Evolutionary conservation across 306 rosid genomes (phyloP).

Genomic region (Prunus campanulata): DNA sequence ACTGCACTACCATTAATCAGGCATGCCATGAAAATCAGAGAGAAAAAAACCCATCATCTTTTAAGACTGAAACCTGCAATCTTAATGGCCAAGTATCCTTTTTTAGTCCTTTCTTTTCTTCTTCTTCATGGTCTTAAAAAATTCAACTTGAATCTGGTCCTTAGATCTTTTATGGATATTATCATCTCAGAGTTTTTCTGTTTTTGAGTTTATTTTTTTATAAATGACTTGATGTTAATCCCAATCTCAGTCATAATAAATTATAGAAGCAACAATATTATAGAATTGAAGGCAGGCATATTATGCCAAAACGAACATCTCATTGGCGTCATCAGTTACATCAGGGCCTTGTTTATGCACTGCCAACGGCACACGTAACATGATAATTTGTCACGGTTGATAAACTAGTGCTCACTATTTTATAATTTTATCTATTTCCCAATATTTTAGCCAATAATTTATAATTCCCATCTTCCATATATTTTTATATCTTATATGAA

Average conservation of each 20-base stretch:
- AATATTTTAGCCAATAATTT: not conserved
- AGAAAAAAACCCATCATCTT: not conserved
- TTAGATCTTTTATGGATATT: constrained; percentile 18
- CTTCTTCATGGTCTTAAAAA: not conserved
- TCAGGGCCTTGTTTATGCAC: not conserved
- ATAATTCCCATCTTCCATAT: not conserved
- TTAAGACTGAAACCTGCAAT: constrained; percentile 1
- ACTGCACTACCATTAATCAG: constrained; percentile 17
- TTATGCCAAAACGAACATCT: not conserved
- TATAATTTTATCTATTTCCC: not conserved
- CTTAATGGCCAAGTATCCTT: constrained; percentile 10
- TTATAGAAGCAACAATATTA: not conserved
- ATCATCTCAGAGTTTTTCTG: not conserved
- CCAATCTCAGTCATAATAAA: constrained; percentile 13
- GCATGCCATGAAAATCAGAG: constrained; percentile 6
- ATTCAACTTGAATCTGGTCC: constrained; percentile 2
- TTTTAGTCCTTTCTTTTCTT: not conserved
- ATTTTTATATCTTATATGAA: not conserved
- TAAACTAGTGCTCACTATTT: not conserved
- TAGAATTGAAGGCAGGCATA: not conserved
- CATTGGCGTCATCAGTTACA: constrained; percentile 14
- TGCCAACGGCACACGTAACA: constrained; percentile 18
- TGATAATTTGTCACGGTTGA: constrained; percentile 30
- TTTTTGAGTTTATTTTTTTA: not conserved
- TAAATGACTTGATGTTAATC: not conserved